phyloP scores from a whole-genome alignment of 23 red algal genomes.

The Gracilaria domingensis region DNA sequence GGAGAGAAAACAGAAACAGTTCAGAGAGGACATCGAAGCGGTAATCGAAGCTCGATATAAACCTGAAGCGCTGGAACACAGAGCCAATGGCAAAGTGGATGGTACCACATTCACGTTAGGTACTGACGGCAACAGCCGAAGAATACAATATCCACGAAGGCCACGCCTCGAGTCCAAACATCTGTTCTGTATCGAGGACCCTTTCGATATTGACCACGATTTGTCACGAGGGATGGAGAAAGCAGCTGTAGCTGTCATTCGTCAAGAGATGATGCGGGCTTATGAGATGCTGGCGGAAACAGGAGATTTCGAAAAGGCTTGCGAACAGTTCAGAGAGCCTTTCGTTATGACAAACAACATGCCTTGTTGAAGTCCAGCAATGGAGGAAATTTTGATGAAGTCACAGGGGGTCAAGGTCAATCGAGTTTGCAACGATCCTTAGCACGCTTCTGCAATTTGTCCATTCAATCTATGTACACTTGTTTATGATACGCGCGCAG shows the following conservation, averaged over 20 bases:
- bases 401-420: neutral
- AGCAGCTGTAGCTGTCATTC: slow-evolving; percentile 76
- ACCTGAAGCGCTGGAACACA: neutral
- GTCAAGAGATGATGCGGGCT: slow-evolving; percentile 92
- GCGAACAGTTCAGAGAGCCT: slow-evolving; percentile 50
- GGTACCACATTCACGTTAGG: neutral
- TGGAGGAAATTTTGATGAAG: slow-evolving; percentile 22
- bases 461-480: slow-evolving; percentile 29
- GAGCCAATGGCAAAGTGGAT: neutral
- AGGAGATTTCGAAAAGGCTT: slow-evolving; percentile 66
- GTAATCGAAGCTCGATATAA: slow-evolving; percentile 9
- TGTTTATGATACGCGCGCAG: slow-evolving; percentile 19
- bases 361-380: neutral
- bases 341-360: neutral
- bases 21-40: slow-evolving; percentile 27
- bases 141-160: slow-evolving; percentile 42
- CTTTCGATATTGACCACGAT: slow-evolving; percentile 98
- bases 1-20: slow-evolving; percentile 56
- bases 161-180: slow-evolving; percentile 77
- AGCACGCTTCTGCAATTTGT: neutral
- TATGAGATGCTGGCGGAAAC: slow-evolving; percentile 81
- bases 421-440: neutral
- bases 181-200: slow-evolving; percentile 96
- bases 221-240: slow-evolving; percentile 84
- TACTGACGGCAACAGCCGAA: slow-evolving; percentile 13